Conservation (phyloP, 1,139 yeast species). For the Sugiyamaella paludigena region DNA sequence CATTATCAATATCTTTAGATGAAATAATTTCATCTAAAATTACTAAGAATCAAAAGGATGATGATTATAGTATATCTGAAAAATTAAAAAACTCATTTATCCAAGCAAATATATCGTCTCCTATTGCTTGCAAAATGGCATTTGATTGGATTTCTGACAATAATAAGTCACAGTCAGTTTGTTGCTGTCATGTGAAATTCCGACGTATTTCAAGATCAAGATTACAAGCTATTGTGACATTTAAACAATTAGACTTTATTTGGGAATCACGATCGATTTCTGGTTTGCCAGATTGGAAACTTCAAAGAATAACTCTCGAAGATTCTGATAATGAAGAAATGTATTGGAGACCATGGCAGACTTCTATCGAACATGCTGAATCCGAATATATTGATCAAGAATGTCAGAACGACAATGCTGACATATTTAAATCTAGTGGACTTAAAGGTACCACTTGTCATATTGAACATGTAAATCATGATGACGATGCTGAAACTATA, state of each 20-base stretch:
- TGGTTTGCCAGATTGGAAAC: conserved; percentile 23
- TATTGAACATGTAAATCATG: neutral
- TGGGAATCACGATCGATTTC: conserved; percentile 31
- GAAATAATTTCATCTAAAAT: no score
- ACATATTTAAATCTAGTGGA: neutral
- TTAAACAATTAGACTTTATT: conserved; percentile 25
- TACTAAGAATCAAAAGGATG: no score
- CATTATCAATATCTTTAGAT: no score
- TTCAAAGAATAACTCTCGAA: conserved; percentile 25
- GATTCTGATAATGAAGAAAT: conserved; percentile 32
- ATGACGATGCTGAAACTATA: neutral
- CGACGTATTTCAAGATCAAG: conserved; percentile 25
- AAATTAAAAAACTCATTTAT: neutral
- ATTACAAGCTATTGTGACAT: conserved; percentile 25
- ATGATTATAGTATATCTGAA: no score
- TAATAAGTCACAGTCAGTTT: neutral
- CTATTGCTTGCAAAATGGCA: conserved; percentile 7
- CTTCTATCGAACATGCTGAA: conserved; percentile 25
- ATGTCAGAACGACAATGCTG: conserved; percentile 7
- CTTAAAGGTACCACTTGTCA: no score
- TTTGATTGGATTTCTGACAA: neutral
- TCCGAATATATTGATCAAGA: conserved; percentile 18
- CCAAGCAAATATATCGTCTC: conserved; percentile 8
- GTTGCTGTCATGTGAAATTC: conserved; percentile 3
- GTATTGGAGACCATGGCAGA: conserved; percentile 32